A percentile compares a stretch with the other conserved stretches of the same genome.
These are phyloP conservation scores for Davidsoniella virescens DNA, from an alignment of 2,329 filamentous ascomycete genomes.

Conservation along the genomic window DNA sequence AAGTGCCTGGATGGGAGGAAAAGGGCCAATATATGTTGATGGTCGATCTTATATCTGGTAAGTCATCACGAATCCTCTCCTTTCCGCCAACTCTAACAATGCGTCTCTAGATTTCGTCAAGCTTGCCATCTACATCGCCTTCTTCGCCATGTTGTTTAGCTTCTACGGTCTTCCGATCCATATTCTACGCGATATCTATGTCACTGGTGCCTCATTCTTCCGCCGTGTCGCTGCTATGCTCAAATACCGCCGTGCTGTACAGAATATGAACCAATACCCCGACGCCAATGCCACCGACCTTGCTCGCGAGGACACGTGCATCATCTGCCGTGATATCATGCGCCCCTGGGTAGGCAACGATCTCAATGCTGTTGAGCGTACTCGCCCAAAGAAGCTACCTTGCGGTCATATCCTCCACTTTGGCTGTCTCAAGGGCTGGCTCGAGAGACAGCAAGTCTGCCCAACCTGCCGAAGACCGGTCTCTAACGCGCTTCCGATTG, in stretches of 20 bases:
- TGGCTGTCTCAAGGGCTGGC: conserved; percentile 87
- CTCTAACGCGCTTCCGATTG: conserved; percentile 28
- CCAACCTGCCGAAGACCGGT: conserved; percentile 85
- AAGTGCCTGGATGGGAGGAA: conserved; percentile 89
- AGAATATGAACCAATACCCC: conserved; percentile 87
- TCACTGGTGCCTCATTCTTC: conserved; percentile 82
- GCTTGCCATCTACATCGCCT: conserved; percentile 71
- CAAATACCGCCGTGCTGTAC: conserved; percentile 77
- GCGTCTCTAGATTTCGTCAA: conserved; percentile 62
- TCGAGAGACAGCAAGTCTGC: conserved; percentile 93
- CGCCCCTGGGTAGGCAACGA: conserved; percentile 48
- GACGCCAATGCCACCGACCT: conserved; percentile 84
- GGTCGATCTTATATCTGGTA: conserved; percentile 69
- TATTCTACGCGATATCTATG: conserved; percentile 87
- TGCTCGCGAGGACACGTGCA: conserved; percentile 76
- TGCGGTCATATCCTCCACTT: conserved; percentile 94
- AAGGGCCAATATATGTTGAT: conserved; percentile 88
- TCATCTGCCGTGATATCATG: conserved; percentile 97
- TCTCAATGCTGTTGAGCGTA: conserved; percentile 62
- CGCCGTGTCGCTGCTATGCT: conserved; percentile 80
- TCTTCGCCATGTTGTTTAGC: conserved; percentile 82
- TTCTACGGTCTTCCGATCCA: conserved; percentile 96
- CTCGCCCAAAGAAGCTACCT: conserved; percentile 85
- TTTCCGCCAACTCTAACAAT: neutral
- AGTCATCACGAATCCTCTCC: conserved; percentile 17